phyloP scores from a whole-genome alignment of 306 rosid species.

The Crataegus laevigata region DNA sequence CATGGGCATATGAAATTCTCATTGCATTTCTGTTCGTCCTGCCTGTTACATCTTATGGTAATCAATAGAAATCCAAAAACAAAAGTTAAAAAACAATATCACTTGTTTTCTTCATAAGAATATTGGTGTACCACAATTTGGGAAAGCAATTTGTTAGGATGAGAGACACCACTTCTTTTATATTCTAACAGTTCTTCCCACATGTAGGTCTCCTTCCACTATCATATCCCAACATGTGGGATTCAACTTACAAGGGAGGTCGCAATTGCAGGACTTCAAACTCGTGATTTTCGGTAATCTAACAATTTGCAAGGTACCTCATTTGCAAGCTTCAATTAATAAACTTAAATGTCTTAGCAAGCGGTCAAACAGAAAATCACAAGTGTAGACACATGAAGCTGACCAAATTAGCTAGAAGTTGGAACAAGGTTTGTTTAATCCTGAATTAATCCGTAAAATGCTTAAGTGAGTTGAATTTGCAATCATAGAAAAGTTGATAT shows the following conservation, averaged over 20 bases:
- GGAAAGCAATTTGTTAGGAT: too few relatives aligned
- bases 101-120: not conserved
- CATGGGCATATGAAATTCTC: not conserved
- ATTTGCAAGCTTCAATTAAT: not conserved
- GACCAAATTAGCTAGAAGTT: not conserved
- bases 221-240: not conserved
- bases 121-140: not conserved
- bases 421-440: not conserved
- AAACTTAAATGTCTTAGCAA: not conserved
- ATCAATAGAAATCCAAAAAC: not conserved
- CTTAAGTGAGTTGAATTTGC: not conserved
- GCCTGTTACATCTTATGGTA: not conserved
- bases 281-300: not conserved
- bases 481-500: not conserved
- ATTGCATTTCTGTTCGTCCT: not conserved
- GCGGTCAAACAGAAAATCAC: not conserved
- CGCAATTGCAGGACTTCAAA: not conserved
- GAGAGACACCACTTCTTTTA: too few relatives aligned
- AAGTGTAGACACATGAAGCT: not conserved
- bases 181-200: too few relatives aligned
- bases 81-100: not conserved
- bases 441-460: not conserved
- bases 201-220: not conserved
- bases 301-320: not conserved
- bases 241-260: not conserved